A percentile compares a stretch with the other conserved stretches of the same genome.
phyloP scores from a whole-genome alignment of 148 eudicot species.

The Euryodendron excelsum region DNA sequence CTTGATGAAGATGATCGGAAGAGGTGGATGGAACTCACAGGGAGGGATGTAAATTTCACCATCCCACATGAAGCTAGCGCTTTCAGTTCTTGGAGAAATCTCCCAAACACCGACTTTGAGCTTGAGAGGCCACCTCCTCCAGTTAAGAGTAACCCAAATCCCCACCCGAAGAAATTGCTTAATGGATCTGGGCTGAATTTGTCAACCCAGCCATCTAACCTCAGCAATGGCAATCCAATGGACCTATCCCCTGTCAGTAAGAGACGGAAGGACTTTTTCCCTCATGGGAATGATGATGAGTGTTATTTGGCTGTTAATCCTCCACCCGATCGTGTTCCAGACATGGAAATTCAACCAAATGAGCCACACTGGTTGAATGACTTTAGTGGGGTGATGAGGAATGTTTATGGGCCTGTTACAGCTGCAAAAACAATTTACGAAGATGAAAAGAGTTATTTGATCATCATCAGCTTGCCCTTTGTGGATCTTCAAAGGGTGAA shows the following conservation, averaged over 20 bases:
- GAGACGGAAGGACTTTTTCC: slow-evolving; percentile 25
- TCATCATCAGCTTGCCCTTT: slow-evolving; percentile 37
- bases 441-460: slow-evolving; percentile 39
- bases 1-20: slow-evolving; percentile 32
- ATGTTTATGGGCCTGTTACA: slow-evolving; percentile 39
- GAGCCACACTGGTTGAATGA: slow-evolving; percentile 37
- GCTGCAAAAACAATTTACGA: slow-evolving; percentile 45
- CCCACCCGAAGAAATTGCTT: slow-evolving; percentile 23
- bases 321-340: slow-evolving; percentile 18
- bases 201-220: slow-evolving; percentile 21
- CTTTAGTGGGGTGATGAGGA: slow-evolving; percentile 41
- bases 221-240: slow-evolving; percentile 21
- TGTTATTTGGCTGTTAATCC: slow-evolving; percentile 23
- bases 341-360: slow-evolving; percentile 14
- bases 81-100: slow-evolving; percentile 40
- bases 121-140: slow-evolving; percentile 29
- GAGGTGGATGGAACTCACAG: slow-evolving; percentile 39
- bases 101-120: slow-evolving; percentile 35
- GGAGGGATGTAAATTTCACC: slow-evolving; percentile 33
- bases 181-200: slow-evolving; percentile 34
- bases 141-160: slow-evolving; percentile 14
- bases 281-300: slow-evolving; percentile 25
- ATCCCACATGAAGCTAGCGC: slow-evolving; percentile 34
- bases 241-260: slow-evolving; percentile 26
- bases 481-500: slow-evolving; percentile 37